Evolutionary conservation across 2,329 filamentous ascomycete genomes (phyloP).

Genomic region (Trematosphaeria pertusa): DNA sequence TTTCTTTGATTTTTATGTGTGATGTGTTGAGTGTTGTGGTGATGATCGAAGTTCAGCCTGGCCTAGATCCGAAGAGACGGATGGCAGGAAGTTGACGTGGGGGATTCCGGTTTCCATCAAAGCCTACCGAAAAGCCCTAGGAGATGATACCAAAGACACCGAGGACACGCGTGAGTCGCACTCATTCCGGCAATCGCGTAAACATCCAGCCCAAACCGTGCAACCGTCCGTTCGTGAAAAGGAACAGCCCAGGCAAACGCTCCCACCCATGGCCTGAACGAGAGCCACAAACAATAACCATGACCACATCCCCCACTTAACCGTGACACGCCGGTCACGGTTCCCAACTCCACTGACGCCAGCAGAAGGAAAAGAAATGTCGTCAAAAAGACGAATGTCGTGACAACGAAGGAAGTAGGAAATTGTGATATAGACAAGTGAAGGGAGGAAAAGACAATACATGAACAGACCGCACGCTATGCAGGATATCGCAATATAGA

Average conservation of each 20-base stretch:
- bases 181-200: constrained; percentile 16
- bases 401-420: constrained; percentile 22
- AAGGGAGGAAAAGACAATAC: constrained; percentile 24
- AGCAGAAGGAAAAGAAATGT: constrained; percentile 18
- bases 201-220: constrained; percentile 14
- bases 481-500: constrained; percentile 29
- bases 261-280: constrained; percentile 12
- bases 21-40: constrained; percentile 22
- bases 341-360: constrained; percentile 23
- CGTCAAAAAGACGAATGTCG: constrained; percentile 21
- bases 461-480: constrained; percentile 28
- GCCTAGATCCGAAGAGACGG: constrained; percentile 22
- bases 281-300: constrained; percentile 13
- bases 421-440: constrained; percentile 31
- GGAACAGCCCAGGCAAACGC: constrained; percentile 18
- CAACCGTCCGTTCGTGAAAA: constrained; percentile 20
- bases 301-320: constrained; percentile 17
- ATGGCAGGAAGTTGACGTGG: constrained; percentile 27
- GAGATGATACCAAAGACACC: constrained; percentile 19
- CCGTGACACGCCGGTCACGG: constrained; percentile 21
- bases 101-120: constrained; percentile 21
- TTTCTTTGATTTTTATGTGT: constrained; percentile 26
- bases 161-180: constrained; percentile 16
- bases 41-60: constrained; percentile 29
- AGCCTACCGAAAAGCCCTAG: constrained; percentile 21